Conservation (phyloP, 2,329 filamentous ascomycete species). For the Stagonosporopsis cucurbitacearum region DNA sequence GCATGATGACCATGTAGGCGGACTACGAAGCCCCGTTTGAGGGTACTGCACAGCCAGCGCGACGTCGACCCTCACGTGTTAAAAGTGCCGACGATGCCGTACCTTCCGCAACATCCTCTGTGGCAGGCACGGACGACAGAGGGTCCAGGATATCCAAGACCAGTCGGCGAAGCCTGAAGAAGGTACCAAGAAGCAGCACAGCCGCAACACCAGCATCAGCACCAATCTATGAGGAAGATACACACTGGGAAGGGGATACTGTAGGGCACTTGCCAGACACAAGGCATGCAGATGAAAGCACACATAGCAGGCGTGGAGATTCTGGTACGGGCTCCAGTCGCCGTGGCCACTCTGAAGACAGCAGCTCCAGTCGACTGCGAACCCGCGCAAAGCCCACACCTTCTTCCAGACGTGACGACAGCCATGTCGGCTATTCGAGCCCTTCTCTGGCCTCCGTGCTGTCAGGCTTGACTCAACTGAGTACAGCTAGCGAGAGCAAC, state of each 20-base stretch:
- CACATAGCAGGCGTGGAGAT: conserved; percentile 25
- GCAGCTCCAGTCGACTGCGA: conserved; percentile 34
- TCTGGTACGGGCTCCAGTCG: conserved; percentile 32
- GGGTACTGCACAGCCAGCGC: conserved; percentile 27
- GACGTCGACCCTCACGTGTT: conserved; percentile 36
- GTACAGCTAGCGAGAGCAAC: conserved; percentile 53
- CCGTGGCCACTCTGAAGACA: conserved; percentile 30
- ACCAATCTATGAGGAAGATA: conserved; percentile 20
- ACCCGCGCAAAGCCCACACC: conserved; percentile 43
- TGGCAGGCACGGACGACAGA: conserved; percentile 32
- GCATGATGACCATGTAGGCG: conserved; percentile 32
- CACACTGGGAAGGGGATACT: conserved; percentile 28
- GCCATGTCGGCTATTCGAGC: conserved; percentile 43
- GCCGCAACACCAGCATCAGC: conserved; percentile 17
- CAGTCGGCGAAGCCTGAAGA: conserved; percentile 29
- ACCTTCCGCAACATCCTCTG: conserved; percentile 26
- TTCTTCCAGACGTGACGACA: conserved; percentile 41
- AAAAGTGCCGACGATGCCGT: conserved; percentile 29
- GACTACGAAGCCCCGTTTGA: conserved; percentile 37
- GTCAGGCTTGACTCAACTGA: conserved; percentile 52
- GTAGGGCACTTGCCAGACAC: conserved; percentile 49
- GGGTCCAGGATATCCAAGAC: conserved; percentile 30
- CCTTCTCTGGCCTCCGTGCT: conserved; percentile 52
- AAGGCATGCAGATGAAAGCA: conserved; percentile 46
- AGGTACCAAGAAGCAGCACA: conserved; percentile 28